Base-by-base conservation (phyloP, 75 land plant genomes). In the Cupressus sempervirens region DNA sequence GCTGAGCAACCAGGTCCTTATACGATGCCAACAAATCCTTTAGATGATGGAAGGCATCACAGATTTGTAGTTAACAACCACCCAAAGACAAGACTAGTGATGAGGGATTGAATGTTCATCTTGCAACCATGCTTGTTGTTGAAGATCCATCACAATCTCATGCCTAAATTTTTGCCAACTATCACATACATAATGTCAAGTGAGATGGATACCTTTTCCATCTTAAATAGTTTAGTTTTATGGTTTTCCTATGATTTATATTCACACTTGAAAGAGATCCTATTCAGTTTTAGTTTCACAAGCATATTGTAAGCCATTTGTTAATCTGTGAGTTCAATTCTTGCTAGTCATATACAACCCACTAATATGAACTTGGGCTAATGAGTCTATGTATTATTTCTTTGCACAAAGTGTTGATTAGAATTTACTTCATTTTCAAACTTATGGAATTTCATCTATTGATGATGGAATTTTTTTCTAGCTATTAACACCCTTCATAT, bases 111-210 rank as follows among this genome's bases (percentile, higher is more conserved):
- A 56, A 96, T 86, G 94, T 95, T 85, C 86, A 94, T 32, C 76
- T 98, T 84, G 99, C 98, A 11, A 98, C 99, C 80, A 87, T 98
- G 91, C 97, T 98, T 84, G 99, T 98, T 82, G 99, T 97, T 35
- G 99, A 98, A 86, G 98, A 98, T 85, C 99, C 99, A 67, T 88
- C 97, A 29, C 98, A 98, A 84, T 94, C 94, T 84, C 96, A 94
- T 88, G 99, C 99, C 20, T 94, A 96, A 11, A 96, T 98, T n/a
- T 98, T 98, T 90, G 89, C 91, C 70, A 96, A 95, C 85, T 98
- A 98, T 85, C 94, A 89, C 58, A 94, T 92, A 89, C 99, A 98
- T 84, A 98, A 98, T 87, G 99, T 98, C 96, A 54, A 86, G 94
- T 70, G 50, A 7, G 32, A 29, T 82, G 62, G 65, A 82, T 82